Conservation (phyloP, 2,329 filamentous ascomycete species). For the Aspergillus chevalieri region DNA sequence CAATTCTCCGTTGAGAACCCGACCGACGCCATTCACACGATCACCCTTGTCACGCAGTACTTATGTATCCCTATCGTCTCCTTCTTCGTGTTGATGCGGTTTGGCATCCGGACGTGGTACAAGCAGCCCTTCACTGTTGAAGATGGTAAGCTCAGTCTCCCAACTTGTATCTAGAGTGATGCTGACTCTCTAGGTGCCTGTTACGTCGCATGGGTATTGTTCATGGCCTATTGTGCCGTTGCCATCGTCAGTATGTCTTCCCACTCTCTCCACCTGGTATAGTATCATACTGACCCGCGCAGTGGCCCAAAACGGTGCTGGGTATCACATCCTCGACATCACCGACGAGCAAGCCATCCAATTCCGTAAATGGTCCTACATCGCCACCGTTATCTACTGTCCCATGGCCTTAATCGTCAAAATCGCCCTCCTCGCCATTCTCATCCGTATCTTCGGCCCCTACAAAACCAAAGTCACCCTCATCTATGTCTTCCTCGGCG, state of each 20-base stretch:
- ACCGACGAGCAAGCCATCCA: conserved; percentile 9
- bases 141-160: conserved; percentile 22
- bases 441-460: conserved; percentile 34
- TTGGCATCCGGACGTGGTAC: conserved; percentile 26
- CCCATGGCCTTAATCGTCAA: conserved; percentile 36
- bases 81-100: conserved; percentile 25
- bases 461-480: conserved; percentile 27
- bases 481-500: conserved; percentile 30
- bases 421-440: conserved; percentile 31
- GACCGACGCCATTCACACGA: conserved; percentile 22
- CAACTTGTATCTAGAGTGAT: background rate
- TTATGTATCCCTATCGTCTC: conserved; percentile 31
- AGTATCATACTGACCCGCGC: background rate
- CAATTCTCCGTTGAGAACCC: conserved; percentile 12
- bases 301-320: conserved; percentile 33
- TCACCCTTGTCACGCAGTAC: conserved; percentile 31
- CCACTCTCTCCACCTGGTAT: background rate
- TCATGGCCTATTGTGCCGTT: conserved; percentile 30
- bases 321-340: conserved; percentile 26
- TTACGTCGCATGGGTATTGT: conserved; percentile 15
- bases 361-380: conserved; percentile 30
- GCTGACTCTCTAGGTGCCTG: conserved; percentile 16
- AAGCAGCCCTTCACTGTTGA: conserved; percentile 26
- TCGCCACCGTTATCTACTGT: conserved; percentile 36
- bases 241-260: conserved; percentile 19